These are phyloP conservation scores for Clavispora santaluciae DNA, from an alignment of 805 yeast species.

Conservation along the genomic window DNA sequence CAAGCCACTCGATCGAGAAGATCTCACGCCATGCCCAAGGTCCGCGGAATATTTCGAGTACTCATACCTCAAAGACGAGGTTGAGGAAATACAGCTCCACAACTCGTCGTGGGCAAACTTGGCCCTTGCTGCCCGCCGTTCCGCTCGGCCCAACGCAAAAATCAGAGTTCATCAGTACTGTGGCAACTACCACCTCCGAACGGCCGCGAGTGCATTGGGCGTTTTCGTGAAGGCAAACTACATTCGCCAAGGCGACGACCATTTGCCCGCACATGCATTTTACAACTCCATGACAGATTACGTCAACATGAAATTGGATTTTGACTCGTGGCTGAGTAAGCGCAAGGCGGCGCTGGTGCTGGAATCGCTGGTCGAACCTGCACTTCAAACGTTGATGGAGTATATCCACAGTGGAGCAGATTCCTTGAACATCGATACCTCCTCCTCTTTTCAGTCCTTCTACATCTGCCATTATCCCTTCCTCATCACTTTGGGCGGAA, in stretches of 20 bases:
- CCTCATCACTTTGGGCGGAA: conserved; percentile 73
- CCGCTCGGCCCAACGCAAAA: conserved; percentile 21
- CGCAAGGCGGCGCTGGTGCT: conserved; percentile 14
- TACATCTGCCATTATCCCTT: conserved; percentile 84
- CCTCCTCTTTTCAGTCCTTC: conserved; percentile 28
- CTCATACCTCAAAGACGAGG: conserved; percentile 13
- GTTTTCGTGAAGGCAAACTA: conserved; percentile 53
- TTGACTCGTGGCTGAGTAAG: conserved; percentile 65
- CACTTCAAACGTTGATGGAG: conserved; percentile 40
- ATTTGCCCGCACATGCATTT: conserved; percentile 41
- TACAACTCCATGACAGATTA: conserved; percentile 82
- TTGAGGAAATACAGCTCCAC: conserved; percentile 5
- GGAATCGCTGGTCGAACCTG: conserved; percentile 18
- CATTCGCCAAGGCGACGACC: conserved; percentile 17
- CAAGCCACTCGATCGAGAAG: too few species aligned
- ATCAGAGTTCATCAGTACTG: conserved; percentile 60
- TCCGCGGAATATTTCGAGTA: conserved; percentile 9
- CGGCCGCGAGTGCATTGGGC: conserved; percentile 59
- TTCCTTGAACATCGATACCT: conserved; percentile 5
- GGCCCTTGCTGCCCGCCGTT: conserved; percentile 2
- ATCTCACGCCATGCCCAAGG: not conserved
- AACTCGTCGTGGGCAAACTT: conserved; percentile 5
- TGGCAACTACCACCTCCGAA: conserved; percentile 73
- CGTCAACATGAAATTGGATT: conserved; percentile 72
- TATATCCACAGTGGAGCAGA: conserved; percentile 39